A percentile compares a stretch with the other conserved stretches of the same genome.
Evolutionary conservation across 768 basidiomycete species (phyloP).

Genomic region (Tylopilus sp.): DNA sequence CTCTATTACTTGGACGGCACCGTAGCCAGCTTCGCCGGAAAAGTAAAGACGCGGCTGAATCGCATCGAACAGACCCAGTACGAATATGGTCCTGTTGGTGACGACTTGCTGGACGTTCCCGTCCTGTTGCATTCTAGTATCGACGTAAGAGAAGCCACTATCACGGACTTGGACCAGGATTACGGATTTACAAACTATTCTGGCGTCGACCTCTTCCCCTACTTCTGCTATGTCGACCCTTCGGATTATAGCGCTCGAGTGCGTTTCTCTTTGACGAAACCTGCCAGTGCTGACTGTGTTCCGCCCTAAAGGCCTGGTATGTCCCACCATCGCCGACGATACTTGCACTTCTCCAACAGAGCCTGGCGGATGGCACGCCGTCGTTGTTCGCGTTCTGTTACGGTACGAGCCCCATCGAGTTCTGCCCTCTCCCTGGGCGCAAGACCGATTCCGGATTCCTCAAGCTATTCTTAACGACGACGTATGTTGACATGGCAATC

Average conservation of each 20-base stretch:
- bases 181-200: slow-evolving; percentile 21
- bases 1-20: slow-evolving; percentile 14
- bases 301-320: slow-evolving; percentile 14
- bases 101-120: slow-evolving; percentile 7
- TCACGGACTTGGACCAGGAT: slow-evolving; percentile 8
- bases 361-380: neutral
- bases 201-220: slow-evolving; percentile 17
- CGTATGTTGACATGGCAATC: slow-evolving; percentile 17
- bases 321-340: slow-evolving; percentile 1
- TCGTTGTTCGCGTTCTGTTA: slow-evolving; percentile 21
- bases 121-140: neutral
- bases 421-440: slow-evolving; percentile 2
- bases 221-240: slow-evolving; percentile 24
- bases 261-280: neutral
- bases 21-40: slow-evolving; percentile 5
- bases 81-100: slow-evolving; percentile 6
- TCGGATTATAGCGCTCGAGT: slow-evolving; percentile 19
- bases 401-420: slow-evolving; percentile 17
- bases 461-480: slow-evolving; percentile 20
- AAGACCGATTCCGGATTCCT: slow-evolving; percentile 18
- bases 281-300: neutral
- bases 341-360: slow-evolving; percentile 8
- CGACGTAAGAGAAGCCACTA: slow-evolving; percentile 7
- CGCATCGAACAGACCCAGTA: neutral
- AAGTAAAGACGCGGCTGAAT: slow-evolving; percentile 11